These are phyloP conservation scores for Schoenoplectus triqueter DNA, from an alignment of 202 grass and related monocot species.

Conservation along the genomic window DNA sequence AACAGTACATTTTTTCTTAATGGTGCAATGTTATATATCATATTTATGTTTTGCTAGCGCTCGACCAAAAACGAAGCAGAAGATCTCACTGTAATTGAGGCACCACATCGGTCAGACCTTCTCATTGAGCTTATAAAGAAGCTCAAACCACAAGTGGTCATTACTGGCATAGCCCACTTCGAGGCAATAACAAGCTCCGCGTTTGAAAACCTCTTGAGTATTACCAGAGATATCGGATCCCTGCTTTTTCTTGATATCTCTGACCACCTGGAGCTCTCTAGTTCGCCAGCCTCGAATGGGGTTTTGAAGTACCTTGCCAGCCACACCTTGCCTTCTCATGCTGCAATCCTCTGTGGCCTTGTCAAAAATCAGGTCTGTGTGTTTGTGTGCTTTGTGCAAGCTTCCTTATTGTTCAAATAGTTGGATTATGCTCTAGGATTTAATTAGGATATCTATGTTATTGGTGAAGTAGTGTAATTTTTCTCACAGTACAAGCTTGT, in stretches of 20 bases:
- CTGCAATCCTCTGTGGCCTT: slow-evolving; percentile 86
- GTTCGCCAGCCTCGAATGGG: slow-evolving; percentile 90
- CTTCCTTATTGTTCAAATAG: slow-evolving; percentile 21
- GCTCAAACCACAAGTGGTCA: slow-evolving; percentile 90
- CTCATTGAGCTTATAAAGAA: slow-evolving; percentile 89
- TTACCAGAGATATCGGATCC: slow-evolving; percentile 77
- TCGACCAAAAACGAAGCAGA: slow-evolving; percentile 46
- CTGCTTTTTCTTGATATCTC: slow-evolving; percentile 90
- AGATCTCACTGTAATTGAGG: slow-evolving; percentile 81
- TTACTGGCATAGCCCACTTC: slow-evolving; percentile 92
- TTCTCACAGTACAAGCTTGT: neutral
- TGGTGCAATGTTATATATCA: neutral
- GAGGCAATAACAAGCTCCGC: slow-evolving; percentile 89
- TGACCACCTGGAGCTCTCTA: slow-evolving; percentile 89
- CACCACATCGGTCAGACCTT: slow-evolving; percentile 88
- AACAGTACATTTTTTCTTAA: neutral
- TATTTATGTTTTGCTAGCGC: slow-evolving; percentile 54
- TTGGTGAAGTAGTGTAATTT: neutral
- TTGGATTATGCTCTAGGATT: neutral
- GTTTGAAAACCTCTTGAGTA: slow-evolving; percentile 78
- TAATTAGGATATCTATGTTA: neutral
- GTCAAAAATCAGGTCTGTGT: slow-evolving; percentile 86
- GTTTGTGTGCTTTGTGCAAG: neutral
- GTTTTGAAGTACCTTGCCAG: slow-evolving; percentile 92
- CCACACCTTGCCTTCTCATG: slow-evolving; percentile 81